phyloP scores from a whole-genome alignment of 2,329 filamentous ascomycete species.

The Colletotrichum incanum region DNA sequence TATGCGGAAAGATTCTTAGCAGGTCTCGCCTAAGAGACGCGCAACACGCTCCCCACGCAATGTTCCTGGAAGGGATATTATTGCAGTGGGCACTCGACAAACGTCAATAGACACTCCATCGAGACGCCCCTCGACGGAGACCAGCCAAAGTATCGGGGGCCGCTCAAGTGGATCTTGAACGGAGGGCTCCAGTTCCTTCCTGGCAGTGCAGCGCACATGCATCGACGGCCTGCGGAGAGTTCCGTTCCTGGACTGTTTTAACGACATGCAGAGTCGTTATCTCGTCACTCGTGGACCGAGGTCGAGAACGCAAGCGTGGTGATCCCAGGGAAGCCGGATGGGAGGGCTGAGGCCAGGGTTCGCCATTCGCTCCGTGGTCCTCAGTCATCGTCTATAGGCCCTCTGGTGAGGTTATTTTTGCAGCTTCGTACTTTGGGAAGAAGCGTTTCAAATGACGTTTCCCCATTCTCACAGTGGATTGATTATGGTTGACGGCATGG shows the following conservation, averaged over 20 bases:
- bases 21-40: slow-evolving; percentile 36
- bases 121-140: neutral
- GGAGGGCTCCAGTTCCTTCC: slow-evolving; percentile 3
- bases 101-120: slow-evolving; percentile 13
- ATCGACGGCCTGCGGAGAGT: slow-evolving; percentile 4
- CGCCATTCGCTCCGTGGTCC: neutral
- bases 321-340: neutral
- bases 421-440: neutral
- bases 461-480: slow-evolving; percentile 5
- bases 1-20: neutral
- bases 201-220: slow-evolving; percentile 4
- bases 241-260: slow-evolving; percentile 16
- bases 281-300: slow-evolving; percentile 24
- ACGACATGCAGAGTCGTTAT: slow-evolving; percentile 35
- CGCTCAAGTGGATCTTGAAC: neutral
- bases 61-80: slow-evolving; percentile 7
- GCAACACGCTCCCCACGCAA: slow-evolving; percentile 38
- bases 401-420: neutral
- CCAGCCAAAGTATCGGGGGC: neutral
- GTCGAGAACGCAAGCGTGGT: neutral
- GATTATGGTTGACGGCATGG: slow-evolving; percentile 9
- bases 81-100: slow-evolving; percentile 27
- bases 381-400: neutral
- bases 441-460: slow-evolving; percentile 34
- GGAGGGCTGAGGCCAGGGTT: slow-evolving; percentile 20